Evolutionary conservation across 805 yeast genomes (phyloP).

Genomic region (Candida takata): DNA sequence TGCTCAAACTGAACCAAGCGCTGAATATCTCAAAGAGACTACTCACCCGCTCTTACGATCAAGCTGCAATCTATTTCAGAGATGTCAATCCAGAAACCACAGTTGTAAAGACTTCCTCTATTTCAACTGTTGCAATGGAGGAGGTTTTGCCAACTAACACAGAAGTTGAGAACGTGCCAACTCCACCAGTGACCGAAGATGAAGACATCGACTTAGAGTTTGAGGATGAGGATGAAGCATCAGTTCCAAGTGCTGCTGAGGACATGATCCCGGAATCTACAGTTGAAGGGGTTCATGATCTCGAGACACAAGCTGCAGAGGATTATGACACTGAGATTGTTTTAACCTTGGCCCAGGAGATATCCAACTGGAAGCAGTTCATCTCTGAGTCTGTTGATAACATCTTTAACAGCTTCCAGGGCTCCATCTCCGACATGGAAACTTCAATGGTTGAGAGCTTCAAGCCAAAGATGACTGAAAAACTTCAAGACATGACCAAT

Average conservation of each 20-base stretch:
- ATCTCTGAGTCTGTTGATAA: conserved; percentile 32
- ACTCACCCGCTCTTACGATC: conserved; percentile 12
- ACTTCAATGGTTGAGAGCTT: conserved; percentile 21
- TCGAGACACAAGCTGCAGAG: conserved; percentile 4
- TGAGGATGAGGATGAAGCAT: conserved; percentile 5
- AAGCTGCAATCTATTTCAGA: conserved; percentile 11
- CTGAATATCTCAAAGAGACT: conserved; percentile 13
- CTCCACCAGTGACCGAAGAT: conserved; percentile 9
- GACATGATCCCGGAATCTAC: conserved; percentile 6
- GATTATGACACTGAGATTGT: conserved; percentile 9
- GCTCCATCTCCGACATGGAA: conserved; percentile 28
- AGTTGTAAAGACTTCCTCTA: neutral
- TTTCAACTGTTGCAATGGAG: conserved; percentile 7
- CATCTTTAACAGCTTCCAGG: conserved; percentile 32
- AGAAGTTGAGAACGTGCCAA: conserved; percentile 4
- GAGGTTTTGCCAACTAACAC: conserved; percentile 7
- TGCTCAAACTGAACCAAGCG: conserved; percentile 16
- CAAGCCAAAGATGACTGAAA: conserved; percentile 26
- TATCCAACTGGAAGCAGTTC: conserved; percentile 29
- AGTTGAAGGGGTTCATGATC: conserved; percentile 4
- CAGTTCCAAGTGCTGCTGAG: conserved; percentile 1
- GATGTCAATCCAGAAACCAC: conserved; percentile 2
- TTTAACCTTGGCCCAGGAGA: conserved; percentile 27
- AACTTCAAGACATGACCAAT: conserved; percentile 28
- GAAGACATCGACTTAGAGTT: neutral